phyloP scores from a whole-genome alignment of 192 early-diverging fungal genomes.

The Backusella tarrabulga region DNA sequence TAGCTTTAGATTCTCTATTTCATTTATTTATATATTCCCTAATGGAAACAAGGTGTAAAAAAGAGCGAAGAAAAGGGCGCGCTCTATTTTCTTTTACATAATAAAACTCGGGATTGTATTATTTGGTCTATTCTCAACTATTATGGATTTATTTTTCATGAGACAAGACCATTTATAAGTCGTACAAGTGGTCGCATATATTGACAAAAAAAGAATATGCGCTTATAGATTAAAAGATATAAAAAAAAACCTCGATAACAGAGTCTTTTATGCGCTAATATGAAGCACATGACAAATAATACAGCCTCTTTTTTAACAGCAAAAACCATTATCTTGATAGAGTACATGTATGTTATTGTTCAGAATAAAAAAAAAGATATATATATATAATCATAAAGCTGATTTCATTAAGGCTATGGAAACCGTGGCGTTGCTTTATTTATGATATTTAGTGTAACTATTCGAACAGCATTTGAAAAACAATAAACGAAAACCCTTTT shows the following conservation, averaged over 20 bases:
- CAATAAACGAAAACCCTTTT: neutral
- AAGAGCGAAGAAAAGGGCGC: neutral
- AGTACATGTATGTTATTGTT: too few species aligned
- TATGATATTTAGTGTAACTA: neutral
- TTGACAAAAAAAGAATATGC: too few species aligned
- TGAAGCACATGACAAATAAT: too few species aligned
- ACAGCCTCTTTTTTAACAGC: too few species aligned
- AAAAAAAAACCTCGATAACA: neutral
- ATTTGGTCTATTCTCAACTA: neutral
- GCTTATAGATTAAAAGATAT: neutral
- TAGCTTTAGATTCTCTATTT: neutral
- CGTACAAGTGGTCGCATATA: neutral
- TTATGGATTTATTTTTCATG: neutral
- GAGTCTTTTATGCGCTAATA: neutral
- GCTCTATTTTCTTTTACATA: neutral
- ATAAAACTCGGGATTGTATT: neutral
- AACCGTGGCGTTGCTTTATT: neutral
- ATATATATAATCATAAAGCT: neutral
- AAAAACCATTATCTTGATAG: too few species aligned
- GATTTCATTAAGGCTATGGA: neutral
- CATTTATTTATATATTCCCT: constrained; percentile 2
- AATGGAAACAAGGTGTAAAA: neutral
- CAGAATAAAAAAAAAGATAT: too few species aligned
- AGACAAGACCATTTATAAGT: neutral
- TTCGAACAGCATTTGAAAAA: neutral